These are phyloP conservation scores for Eurotiales sp. DNA, from an alignment of 2,329 filamentous ascomycete species.

Conservation along the genomic window DNA sequence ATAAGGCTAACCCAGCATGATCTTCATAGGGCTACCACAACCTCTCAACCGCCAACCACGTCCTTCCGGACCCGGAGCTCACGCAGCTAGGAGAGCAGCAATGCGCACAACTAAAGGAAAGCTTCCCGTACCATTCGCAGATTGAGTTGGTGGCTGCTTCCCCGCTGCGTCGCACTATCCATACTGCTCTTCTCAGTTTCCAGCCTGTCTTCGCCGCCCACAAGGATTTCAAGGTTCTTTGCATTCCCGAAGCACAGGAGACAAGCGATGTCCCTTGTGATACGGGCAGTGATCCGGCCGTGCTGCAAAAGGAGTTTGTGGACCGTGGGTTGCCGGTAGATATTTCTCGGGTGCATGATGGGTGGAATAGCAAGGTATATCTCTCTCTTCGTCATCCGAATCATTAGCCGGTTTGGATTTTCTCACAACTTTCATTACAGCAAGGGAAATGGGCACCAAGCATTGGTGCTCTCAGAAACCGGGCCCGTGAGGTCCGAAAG, in stretches of 20 bases:
- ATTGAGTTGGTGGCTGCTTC: slow-evolving; percentile 72
- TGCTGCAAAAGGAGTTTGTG: slow-evolving; percentile 59
- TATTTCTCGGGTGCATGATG: slow-evolving; percentile 55
- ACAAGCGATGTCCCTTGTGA: slow-evolving; percentile 72
- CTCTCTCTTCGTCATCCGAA: neutral
- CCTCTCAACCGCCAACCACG: slow-evolving; percentile 64
- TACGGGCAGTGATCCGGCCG: slow-evolving; percentile 58
- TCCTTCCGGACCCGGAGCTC: slow-evolving; percentile 71
- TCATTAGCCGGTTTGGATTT: neutral
- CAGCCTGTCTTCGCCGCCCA: slow-evolving; percentile 49
- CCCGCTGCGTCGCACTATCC: slow-evolving; percentile 74
- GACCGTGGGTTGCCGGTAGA: slow-evolving; percentile 57
- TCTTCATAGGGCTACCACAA: slow-evolving; percentile 83
- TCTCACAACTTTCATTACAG: slow-evolving; percentile 18
- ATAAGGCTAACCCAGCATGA: too few species aligned
- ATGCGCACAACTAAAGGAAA: slow-evolving; percentile 59
- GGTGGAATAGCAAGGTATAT: slow-evolving; percentile 67
- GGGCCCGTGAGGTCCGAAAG: slow-evolving; percentile 59
- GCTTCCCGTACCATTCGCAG: slow-evolving; percentile 62
- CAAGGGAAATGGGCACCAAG: slow-evolving; percentile 44
- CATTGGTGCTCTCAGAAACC: slow-evolving; percentile 52
- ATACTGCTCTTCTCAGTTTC: slow-evolving; percentile 72
- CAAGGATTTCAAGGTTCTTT: slow-evolving; percentile 53
- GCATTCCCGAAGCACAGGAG: slow-evolving; percentile 75
- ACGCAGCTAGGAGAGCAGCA: slow-evolving; percentile 73